Evolutionary conservation across 169 alveolate species (phyloP).

Genomic region (Plasmodium knowlesi): DNA sequence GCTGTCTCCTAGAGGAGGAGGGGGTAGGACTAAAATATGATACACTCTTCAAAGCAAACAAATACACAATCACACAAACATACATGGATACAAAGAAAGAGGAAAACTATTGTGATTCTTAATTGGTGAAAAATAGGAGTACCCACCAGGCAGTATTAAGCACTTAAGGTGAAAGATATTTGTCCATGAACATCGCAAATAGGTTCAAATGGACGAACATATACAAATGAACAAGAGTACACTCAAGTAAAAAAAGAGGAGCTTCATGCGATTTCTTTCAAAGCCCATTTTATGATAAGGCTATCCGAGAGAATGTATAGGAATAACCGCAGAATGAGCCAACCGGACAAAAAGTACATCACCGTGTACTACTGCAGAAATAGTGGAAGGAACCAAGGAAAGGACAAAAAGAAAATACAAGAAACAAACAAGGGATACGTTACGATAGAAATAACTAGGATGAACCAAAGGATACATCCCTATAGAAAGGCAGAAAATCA

Average conservation of each 20-base stretch:
- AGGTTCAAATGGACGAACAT: neutral
- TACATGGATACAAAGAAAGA: no score
- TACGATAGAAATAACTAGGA: slow-evolving; percentile 27
- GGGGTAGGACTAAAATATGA: neutral
- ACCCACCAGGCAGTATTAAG: neutral
- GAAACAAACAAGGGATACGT: slow-evolving; percentile 29
- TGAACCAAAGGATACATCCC: slow-evolving; percentile 6
- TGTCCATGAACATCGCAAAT: neutral
- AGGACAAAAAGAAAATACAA: neutral
- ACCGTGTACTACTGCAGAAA: slow-evolving; percentile 7
- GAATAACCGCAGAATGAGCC: neutral
- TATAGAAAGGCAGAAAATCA: slow-evolving; percentile 1
- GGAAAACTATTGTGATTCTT: neutral
- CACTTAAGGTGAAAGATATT: neutral
- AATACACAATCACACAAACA: neutral
- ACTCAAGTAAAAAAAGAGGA: neutral
- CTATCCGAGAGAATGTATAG: neutral
- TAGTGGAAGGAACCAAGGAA: neutral
- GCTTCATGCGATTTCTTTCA: neutral
- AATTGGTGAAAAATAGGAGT: neutral
- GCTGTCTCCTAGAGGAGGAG: neutral
- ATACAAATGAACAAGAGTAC: neutral
- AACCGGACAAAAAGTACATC: neutral
- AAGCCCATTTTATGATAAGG: neutral
- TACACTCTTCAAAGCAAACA: neutral